A percentile compares a stretch with the other conserved stretches of the same genome.
phyloP scores from a whole-genome alignment of 257 asterid species.

The Prunella vulgaris region DNA sequence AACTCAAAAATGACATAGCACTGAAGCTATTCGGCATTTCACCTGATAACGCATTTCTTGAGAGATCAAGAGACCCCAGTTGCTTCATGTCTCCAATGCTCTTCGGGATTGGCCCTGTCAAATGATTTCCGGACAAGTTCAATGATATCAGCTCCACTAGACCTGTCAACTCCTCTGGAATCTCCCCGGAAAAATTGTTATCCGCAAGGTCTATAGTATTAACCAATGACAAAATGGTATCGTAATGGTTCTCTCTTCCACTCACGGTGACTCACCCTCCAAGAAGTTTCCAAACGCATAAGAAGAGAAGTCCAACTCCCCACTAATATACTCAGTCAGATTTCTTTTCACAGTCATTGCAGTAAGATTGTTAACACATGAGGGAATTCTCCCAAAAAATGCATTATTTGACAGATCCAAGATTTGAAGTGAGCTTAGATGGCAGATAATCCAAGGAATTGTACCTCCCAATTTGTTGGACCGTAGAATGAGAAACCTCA shows the following conservation, averaged over 20 bases:
- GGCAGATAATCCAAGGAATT: neutral
- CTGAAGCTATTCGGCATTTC: neutral
- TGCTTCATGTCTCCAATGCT: neutral
- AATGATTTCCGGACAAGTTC: neutral
- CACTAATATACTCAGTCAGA: neutral
- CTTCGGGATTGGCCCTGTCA: neutral
- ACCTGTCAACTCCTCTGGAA: neutral
- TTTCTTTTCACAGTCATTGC: neutral
- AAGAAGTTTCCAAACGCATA: too few relatives aligned
- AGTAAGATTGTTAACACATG: neutral
- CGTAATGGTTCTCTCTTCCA: neutral
- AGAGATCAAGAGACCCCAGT: neutral
- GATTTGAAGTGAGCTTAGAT: neutral
- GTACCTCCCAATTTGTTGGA: neutral
- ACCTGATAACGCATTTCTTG: neutral
- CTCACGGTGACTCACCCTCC: neutral
- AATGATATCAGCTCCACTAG: neutral
- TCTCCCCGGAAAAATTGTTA: neutral
- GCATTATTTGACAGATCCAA: neutral
- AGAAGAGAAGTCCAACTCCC: neutral
- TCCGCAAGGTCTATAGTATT: neutral
- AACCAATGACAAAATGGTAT: neutral
- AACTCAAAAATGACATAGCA: neutral
- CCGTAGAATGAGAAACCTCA: neutral
- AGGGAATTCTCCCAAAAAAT: neutral